These are phyloP conservation scores for Punica granatum DNA, from an alignment of 345 rosid species.

Conservation along the genomic window DNA sequence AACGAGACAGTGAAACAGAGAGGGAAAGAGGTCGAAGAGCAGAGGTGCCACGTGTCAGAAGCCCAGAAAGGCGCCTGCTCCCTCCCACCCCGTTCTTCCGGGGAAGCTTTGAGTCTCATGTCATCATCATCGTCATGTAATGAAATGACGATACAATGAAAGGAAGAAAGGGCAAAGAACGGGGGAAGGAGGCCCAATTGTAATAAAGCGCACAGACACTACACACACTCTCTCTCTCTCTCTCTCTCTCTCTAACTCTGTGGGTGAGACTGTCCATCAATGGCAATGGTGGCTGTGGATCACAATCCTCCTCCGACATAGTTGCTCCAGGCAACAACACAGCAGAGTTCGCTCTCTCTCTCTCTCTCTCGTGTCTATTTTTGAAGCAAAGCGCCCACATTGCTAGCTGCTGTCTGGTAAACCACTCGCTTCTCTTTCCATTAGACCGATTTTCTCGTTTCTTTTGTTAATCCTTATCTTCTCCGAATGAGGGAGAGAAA, in stretches of 20 bases:
- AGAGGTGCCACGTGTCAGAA: constrained; percentile 1
- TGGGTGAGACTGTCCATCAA: neutral
- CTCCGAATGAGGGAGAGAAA: neutral
- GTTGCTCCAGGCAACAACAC: neutral
- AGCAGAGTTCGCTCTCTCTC: neutral
- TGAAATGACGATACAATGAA: neutral
- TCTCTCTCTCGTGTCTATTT: constrained; percentile 1
- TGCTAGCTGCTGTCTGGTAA: neutral
- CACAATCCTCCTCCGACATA: neutral
- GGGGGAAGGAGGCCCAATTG: neutral
- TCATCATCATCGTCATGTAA: neutral
- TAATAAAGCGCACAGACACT: too few species aligned
- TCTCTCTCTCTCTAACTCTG: neutral
- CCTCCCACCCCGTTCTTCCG: neutral
- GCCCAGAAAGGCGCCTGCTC: neutral
- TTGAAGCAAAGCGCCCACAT: neutral
- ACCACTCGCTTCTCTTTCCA: neutral
- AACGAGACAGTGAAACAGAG: neutral
- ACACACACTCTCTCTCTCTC: too few species aligned
- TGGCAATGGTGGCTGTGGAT: neutral
- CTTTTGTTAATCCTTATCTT: neutral
- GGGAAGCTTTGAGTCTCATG: neutral
- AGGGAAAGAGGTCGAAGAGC: neutral
- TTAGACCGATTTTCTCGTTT: constrained; percentile 2
- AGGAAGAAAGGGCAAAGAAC: neutral